Evolutionary conservation across 305 asterid species (phyloP).

Genomic region (Fraxinus paxiana): DNA sequence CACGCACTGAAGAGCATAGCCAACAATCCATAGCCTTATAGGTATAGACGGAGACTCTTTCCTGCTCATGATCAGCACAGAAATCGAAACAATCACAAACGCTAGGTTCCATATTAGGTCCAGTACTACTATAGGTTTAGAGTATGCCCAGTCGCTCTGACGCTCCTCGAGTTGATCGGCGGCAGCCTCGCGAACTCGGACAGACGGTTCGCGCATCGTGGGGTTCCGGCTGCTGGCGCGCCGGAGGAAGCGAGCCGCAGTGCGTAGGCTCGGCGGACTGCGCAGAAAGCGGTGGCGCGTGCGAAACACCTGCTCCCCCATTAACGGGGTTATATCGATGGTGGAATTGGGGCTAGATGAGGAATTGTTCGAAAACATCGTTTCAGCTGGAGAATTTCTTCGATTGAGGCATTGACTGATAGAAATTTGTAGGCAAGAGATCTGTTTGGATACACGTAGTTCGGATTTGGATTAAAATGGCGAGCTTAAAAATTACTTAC

Average conservation of each 20-base stretch:
- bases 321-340: conserved; percentile 57
- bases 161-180: conserved; percentile 84
- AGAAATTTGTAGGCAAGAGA: not conserved
- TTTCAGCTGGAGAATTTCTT: conserved; percentile 25
- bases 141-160: conserved; percentile 91
- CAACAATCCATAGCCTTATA: conserved; percentile 70
- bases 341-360: conserved; percentile 23
- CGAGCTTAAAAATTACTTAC: too few species aligned
- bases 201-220: conserved; percentile 76
- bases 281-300: conserved; percentile 50
- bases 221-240: conserved; percentile 72
- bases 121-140: conserved; percentile 68
- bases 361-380: conserved; percentile 28
- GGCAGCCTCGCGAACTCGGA: conserved; percentile 77
- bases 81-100: conserved; percentile 54
- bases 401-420: not conserved
- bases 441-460: not conserved
- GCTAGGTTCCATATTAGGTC: conserved; percentile 84
- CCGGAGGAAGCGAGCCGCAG: conserved; percentile 77
- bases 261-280: conserved; percentile 64
- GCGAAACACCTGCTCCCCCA: conserved; percentile 51
- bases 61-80: conserved; percentile 60
- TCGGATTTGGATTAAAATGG: not conserved
- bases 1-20: conserved; percentile 67
- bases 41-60: conserved; percentile 60